Evolutionary conservation across 2,329 filamentous ascomycete genomes (phyloP), one percentile per base, ranked within the genome.

Genomic region (Fusarium subglutinans): DNA sequence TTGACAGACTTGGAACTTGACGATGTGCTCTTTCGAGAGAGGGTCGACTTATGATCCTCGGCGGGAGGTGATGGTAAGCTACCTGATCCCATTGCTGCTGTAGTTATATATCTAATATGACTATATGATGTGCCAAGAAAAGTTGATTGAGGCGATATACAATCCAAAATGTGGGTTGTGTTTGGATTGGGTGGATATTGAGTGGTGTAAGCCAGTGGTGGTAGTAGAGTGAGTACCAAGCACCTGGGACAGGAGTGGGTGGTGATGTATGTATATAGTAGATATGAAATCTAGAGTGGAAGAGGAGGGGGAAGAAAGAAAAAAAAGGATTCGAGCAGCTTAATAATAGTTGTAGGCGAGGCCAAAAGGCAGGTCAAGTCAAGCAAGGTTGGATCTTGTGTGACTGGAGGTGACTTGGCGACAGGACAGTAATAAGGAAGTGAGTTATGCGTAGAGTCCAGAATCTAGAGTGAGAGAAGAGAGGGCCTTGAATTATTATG

Each of bases 31-130:
- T 84, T 86, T 76, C 82, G 83, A 35, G 79, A 79, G 26, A 78
- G 66, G 5, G 77, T 77, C 15, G 81, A 73, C 75, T 84, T 86
- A 72, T 80, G 77, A 11, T 86, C 86, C 81, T 87, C 88, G 60
- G 84, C 84, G 20, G 88, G 87, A 74, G 87, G 87, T 63, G 87
- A 88, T 37, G 87, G 87, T 76, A 89, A 82, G 74, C 81, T 84
- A 69, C 81, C 75, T 66, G 80, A 79, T 79, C 86, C 86, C 87
- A 89, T 89, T 80, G 80, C 82, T 74, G 55, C 45, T 59, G 61
- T 35, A 41, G 53, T 26, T 50, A 61, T 66, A 47, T 51, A 47
- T 50, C 24, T 67, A 24, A 28, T 51, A 37, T 61, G 63, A 61
- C 41, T 59, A 58, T 59, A 24, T 24, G 59, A 53, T 70, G 38